A percentile compares a stretch with the other conserved stretches of the same genome.
Conservation (phyloP, 768 basidiomycete species). For the Dentipellis fragilis region DNA sequence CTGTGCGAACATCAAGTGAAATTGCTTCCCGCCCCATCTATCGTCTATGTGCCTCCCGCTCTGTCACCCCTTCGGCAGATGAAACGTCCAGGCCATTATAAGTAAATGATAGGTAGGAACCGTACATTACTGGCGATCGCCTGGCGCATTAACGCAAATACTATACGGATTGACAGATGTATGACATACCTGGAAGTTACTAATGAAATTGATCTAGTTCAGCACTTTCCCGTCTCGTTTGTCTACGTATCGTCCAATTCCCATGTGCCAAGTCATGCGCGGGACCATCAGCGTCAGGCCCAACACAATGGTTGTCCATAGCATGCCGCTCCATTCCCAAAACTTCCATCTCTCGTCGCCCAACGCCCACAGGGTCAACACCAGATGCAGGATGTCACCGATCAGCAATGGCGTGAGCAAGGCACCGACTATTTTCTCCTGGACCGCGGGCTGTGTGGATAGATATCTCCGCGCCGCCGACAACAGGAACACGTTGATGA, state of each 20-base stretch:
- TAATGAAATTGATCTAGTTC: background rate
- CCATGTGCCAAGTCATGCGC: conserved; percentile 64
- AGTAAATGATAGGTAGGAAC: too few species aligned
- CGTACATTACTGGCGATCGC: too few species aligned
- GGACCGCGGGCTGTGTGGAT: conserved; percentile 44
- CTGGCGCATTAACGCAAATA: too few species aligned
- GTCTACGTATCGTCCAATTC: conserved; percentile 66
- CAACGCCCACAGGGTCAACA: conserved; percentile 63
- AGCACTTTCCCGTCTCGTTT: conserved; percentile 37
- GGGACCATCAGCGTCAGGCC: conserved; percentile 62
- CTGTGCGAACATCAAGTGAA: too few species aligned
- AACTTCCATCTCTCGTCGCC: conserved; percentile 62
- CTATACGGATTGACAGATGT: too few species aligned
- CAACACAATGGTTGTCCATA: conserved; percentile 55
- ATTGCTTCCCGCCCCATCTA: too few species aligned
- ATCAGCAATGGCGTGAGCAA: conserved; percentile 59
- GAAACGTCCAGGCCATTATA: too few species aligned
- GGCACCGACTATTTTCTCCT: conserved; percentile 61
- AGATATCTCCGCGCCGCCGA: conserved; percentile 52
- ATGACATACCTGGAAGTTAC: too few species aligned
- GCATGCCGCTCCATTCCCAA: conserved; percentile 53
- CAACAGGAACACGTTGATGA: conserved; percentile 61
- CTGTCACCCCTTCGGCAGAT: too few species aligned
- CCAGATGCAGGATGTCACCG: conserved; percentile 59
- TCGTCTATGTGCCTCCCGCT: too few species aligned